These are phyloP conservation scores for Paspalum notatum DNA, from an alignment of 176 grass and related monocot genomes.

Conservation along the genomic window DNA sequence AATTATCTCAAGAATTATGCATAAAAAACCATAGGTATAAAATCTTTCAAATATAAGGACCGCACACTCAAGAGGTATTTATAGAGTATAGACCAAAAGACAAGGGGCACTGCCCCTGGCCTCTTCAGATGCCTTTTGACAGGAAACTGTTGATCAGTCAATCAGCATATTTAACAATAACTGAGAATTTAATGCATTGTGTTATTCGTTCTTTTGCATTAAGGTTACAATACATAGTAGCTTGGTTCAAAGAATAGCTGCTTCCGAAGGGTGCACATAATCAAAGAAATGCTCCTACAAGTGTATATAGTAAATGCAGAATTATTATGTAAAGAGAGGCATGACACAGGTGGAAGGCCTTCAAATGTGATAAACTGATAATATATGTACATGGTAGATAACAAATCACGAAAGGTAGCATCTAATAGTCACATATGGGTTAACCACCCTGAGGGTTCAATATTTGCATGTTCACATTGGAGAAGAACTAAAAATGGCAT, in stretches of 20 bases:
- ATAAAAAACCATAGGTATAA: neutral
- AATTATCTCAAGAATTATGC: neutral
- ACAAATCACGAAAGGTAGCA: neutral
- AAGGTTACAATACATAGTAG: neutral
- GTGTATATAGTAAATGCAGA: neutral
- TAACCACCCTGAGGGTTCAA: neutral
- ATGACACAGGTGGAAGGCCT: neutral
- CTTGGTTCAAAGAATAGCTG: neutral
- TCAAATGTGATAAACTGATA: neutral
- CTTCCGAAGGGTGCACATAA: neutral
- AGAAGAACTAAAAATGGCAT: neutral
- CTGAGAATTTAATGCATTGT: neutral
- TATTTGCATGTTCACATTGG: neutral
- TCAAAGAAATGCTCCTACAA: neutral
- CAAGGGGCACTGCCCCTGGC: neutral
- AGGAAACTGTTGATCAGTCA: neutral
- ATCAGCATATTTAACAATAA: neutral
- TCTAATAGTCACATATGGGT: neutral
- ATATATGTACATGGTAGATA: slow-evolving; percentile 14
- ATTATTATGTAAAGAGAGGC: neutral
- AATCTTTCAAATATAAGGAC: slow-evolving; percentile 15
- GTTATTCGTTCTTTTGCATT: neutral
- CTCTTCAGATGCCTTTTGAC: neutral
- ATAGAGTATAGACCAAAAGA: slow-evolving; percentile 3
- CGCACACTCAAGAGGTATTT: neutral